These are phyloP conservation scores for Ascochyta viciae-villosae DNA, from an alignment of 2,329 filamentous ascomycete genomes.

Conservation along the genomic window DNA sequence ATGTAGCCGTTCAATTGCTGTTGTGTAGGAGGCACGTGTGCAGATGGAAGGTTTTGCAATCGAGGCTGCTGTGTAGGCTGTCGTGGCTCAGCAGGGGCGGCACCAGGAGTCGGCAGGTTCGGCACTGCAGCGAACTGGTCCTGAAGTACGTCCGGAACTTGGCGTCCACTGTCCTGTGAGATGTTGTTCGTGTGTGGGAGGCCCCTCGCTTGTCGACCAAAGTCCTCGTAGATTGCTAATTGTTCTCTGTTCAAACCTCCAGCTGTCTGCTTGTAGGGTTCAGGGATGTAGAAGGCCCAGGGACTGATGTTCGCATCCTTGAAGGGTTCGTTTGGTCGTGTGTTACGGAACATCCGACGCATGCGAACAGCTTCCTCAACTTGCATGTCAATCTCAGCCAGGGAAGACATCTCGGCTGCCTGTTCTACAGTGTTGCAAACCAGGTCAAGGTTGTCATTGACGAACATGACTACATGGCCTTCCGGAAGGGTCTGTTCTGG, in stretches of 20 bases:
- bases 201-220: slow-evolving; percentile 83
- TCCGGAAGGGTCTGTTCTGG: slow-evolving; percentile 81
- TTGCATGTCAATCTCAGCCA: slow-evolving; percentile 94
- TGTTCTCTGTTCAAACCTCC: slow-evolving; percentile 88
- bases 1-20: slow-evolving; percentile 68
- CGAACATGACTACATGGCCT: slow-evolving; percentile 96
- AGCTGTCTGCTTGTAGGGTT: slow-evolving; percentile 87
- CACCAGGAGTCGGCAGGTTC: slow-evolving; percentile 67
- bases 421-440: slow-evolving; percentile 95
- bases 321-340: slow-evolving; percentile 83
- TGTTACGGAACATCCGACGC: slow-evolving; percentile 76
- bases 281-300: slow-evolving; percentile 93
- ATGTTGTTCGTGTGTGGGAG: slow-evolving; percentile 62
- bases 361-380: slow-evolving; percentile 81
- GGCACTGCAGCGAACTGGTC: slow-evolving; percentile 67
- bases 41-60: slow-evolving; percentile 46
- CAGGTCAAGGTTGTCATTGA: slow-evolving; percentile 94
- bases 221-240: slow-evolving; percentile 95
- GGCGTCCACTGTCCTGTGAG: slow-evolving; percentile 66
- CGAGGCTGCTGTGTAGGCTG: slow-evolving; percentile 59
- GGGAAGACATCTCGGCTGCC: slow-evolving; percentile 89
- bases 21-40: slow-evolving; percentile 49
- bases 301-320: slow-evolving; percentile 81
- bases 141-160: slow-evolving; percentile 68
- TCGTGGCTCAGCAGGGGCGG: slow-evolving; percentile 67